A percentile compares a stretch with the other conserved stretches of the same genome.
Conservation (phyloP, 2,329 filamentous ascomycete genomes). For the Sodiomyces alkalinus region DNA sequence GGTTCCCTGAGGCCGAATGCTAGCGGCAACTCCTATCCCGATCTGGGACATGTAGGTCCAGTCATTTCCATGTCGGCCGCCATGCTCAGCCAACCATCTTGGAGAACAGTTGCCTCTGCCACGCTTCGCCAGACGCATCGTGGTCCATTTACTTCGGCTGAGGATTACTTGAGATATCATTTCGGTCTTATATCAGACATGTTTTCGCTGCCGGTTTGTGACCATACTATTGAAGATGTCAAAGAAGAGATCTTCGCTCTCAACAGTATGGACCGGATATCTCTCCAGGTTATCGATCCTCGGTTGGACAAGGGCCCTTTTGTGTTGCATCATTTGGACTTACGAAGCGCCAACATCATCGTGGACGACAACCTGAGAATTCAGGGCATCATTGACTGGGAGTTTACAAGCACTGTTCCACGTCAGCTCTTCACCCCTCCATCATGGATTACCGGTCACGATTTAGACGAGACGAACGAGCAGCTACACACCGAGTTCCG, state of each 20-base stretch:
- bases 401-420: slow-evolving; percentile 10
- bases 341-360: slow-evolving; percentile 11
- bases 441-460: slow-evolving; percentile 9
- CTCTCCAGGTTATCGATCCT: slow-evolving; percentile 6
- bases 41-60: slow-evolving; percentile 9
- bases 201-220: slow-evolving; percentile 2
- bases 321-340: slow-evolving; percentile 11
- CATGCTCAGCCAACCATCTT: slow-evolving; percentile 4
- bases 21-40: slow-evolving; percentile 3
- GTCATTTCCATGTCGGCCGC: slow-evolving; percentile 9
- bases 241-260: slow-evolving; percentile 8
- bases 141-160: not conserved
- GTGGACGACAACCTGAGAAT: slow-evolving; percentile 11
- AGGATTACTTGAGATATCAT: slow-evolving; percentile 6
- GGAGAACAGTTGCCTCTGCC: slow-evolving; percentile 3
- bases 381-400: slow-evolving; percentile 14
- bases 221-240: slow-evolving; percentile 5
- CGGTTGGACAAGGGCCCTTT: slow-evolving; percentile 7
- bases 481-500: slow-evolving; percentile 6
- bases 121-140: not conserved
- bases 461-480: slow-evolving; percentile 1
- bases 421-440: slow-evolving; percentile 8
- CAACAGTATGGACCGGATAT: slow-evolving; percentile 7
- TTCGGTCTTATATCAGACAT: slow-evolving; percentile 4
- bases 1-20: slow-evolving; percentile 12